Percentiles rank a stretch among this genome's conserved stretches.
Evolutionary conservation across 345 rosid species (phyloP).

Genomic region (Lepidium aucheri): DNA sequence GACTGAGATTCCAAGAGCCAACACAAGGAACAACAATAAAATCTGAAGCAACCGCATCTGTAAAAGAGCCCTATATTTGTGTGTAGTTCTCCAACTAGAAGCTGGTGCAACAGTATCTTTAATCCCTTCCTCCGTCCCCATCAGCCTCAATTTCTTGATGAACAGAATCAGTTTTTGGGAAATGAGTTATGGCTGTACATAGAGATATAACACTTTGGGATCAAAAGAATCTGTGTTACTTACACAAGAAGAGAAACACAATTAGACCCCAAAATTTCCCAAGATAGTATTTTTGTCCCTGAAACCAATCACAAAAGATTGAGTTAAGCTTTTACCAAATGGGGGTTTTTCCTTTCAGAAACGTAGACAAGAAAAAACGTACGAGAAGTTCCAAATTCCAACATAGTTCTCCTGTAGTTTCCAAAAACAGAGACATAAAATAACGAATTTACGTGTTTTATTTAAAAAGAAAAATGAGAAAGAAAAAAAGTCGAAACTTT

Average conservation of each 20-base stretch:
- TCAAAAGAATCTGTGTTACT: not conserved
- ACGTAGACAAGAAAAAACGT: not conserved
- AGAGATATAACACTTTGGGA: not conserved
- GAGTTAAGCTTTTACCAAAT: not conserved
- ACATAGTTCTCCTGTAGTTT: not conserved
- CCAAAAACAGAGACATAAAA: not conserved
- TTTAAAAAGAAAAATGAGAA: not conserved
- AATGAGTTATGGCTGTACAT: not conserved
- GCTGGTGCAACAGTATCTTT: slow-evolving; percentile 20
- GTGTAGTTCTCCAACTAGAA: slow-evolving; percentile 13
- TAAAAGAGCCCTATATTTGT: slow-evolving; percentile 29
- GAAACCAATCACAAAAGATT: not conserved
- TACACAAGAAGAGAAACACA: not conserved
- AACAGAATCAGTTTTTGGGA: slow-evolving; percentile 3
- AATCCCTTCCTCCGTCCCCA: slow-evolving; percentile 38
- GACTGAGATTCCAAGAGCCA: slow-evolving; percentile 43
- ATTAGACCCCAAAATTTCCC: not conserved
- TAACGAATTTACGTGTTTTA: not conserved
- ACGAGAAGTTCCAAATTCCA: slow-evolving; percentile 4
- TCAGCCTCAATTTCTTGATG: slow-evolving; percentile 13
- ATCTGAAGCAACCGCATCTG: slow-evolving; percentile 38
- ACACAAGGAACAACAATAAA: slow-evolving; percentile 33
- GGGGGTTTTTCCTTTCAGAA: not conserved
- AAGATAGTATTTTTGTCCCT: not conserved
- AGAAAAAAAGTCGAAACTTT: not conserved